Evolutionary conservation across 1,284 basidiomycete genomes (phyloP).

Genomic region (Moniliella sp.): DNA sequence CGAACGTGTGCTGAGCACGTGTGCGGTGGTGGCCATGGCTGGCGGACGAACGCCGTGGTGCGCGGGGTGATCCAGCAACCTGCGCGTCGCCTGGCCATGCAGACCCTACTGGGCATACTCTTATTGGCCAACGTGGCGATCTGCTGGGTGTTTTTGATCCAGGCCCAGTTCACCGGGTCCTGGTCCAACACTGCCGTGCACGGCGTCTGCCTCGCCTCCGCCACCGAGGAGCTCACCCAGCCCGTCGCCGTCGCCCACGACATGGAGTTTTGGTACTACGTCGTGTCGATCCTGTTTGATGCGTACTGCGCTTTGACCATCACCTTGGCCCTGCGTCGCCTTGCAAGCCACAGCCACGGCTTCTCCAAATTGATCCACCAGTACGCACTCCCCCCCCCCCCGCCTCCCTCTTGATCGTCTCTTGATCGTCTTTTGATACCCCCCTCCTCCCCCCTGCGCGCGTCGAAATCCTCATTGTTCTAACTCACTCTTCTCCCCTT

Average conservation of each 20-base stretch:
- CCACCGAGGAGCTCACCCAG: too few species aligned
- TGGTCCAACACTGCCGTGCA: neutral
- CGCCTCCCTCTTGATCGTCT: too few species aligned
- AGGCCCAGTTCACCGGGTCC: neutral
- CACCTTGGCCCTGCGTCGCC: neutral
- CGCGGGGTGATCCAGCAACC: neutral
- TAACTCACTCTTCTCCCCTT: neutral
- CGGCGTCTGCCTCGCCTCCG: neutral
- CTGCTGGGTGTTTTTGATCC: neutral
- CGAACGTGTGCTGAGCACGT: neutral
- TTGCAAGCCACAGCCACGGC: neutral
- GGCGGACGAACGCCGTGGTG: neutral
- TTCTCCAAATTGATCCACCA: neutral
- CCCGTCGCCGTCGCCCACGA: too few species aligned
- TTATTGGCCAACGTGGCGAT: too few species aligned
- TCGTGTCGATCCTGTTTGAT: neutral
- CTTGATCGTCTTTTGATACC: too few species aligned
- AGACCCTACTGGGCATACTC: too few species aligned
- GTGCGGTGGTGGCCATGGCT: neutral
- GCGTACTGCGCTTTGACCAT: neutral
- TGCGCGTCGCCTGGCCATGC: neutral
- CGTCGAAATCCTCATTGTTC: too few species aligned
- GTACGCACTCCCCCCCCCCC: too few species aligned
- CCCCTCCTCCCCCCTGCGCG: too few species aligned
- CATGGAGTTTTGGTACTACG: neutral